Evolutionary conservation across 2,329 filamentous ascomycete genomes (phyloP), one percentile per base, ranked within the genome.

Genomic region (Fusarium proliferatum): DNA sequence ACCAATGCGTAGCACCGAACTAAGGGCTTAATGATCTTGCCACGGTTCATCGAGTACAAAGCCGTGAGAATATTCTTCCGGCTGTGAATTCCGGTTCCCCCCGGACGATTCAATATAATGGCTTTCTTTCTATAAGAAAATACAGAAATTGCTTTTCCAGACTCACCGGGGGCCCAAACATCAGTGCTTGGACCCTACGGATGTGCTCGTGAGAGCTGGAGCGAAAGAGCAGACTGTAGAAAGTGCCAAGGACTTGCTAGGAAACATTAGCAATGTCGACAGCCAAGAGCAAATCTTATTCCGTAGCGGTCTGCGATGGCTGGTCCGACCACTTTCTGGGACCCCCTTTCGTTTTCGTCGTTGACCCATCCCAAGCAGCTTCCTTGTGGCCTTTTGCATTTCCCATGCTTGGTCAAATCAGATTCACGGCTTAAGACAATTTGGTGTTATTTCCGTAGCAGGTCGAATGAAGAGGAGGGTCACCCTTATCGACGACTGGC

Each of bases 391-490:
- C 76, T 75, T 78, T 72, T 62, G 67, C 63, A 61, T 76, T 78
- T 78, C 73, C 76, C 71, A 78, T 77, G 64, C 72, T 58, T 55
- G 64, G 65, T 63, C 52, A 57, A 42, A 78, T 76, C 75, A 69
- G 64, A 63, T 73, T 76, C 58, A 52, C 64, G 68, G 76, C 72
- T 69, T 67, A 67, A 77, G 71, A 65, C 74, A 67, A 41, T n/a
- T 34, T 15, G n/a, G 39, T 49, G 46, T 74, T 78, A 78, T 78
- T 78, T 63, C 76, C 76, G 76, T 53, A 49, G 67, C 57, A 66
- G 70, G 60, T 69, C 63, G 38, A 39, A 48, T 53, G 56, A 64
- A 55, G 61, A 59, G 77, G 73, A 73, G 65, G 67, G 69, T 46
- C 52, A 30, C 33, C 53, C 68, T 57, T 56, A 60, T 64, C 65